Conservation (phyloP, 2,329 filamentous ascomycete genomes). For the Claviceps maximensis region DNA sequence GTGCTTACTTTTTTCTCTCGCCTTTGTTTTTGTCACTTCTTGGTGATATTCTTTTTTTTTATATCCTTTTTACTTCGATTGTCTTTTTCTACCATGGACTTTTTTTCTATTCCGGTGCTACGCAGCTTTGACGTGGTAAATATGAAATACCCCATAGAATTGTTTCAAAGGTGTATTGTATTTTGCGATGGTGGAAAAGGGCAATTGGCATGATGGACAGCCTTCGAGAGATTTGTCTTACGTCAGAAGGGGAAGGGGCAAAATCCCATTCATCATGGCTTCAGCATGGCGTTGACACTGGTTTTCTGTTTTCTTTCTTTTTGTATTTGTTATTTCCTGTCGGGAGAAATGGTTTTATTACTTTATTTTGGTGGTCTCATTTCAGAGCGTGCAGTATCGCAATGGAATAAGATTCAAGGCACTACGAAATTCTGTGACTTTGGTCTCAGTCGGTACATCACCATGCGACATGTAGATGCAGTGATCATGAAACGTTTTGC, state of each 20-base stretch:
- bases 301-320: neutral
- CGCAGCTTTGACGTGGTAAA: conserved; percentile 11
- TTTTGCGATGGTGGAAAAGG: conserved; percentile 1
- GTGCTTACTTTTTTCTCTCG: conserved; percentile 5
- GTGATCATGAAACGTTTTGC: too few species aligned
- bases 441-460: neutral
- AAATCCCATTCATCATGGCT: conserved; percentile 8
- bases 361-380: neutral
- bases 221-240: neutral
- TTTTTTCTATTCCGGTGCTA: neutral
- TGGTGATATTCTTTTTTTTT: neutral
- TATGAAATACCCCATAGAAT: conserved; percentile 20
- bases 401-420: neutral
- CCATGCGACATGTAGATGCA: too few species aligned
- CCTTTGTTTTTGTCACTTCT: neutral
- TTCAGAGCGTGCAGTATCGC: neutral
- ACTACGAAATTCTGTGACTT: neutral
- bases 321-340: neutral
- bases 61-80: neutral
- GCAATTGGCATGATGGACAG: neutral
- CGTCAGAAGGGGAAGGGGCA: neutral
- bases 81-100: neutral
- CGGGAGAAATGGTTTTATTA: too few species aligned
- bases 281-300: conserved; percentile 10
- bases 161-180: conserved; percentile 11